Conservation (phyloP, 495 filamentous ascomycete genomes). For the Penicillium salamii region DNA sequence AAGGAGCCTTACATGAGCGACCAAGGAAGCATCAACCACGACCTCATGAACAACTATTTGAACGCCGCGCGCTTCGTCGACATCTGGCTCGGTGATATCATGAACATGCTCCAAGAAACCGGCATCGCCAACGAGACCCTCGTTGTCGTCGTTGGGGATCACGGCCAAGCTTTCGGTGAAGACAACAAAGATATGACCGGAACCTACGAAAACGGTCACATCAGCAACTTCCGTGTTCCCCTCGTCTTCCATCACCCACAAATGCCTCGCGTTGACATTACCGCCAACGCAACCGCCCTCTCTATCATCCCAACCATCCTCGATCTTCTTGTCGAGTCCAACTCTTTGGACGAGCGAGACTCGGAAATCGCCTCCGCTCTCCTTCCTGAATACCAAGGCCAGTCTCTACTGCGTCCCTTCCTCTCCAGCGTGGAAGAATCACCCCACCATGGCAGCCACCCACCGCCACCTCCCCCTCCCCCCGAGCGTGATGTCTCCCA, state of each 20-base stretch:
- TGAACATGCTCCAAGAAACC: constrained; percentile 45
- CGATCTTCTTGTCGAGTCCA: constrained; percentile 41
- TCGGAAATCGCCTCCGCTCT: constrained; percentile 33
- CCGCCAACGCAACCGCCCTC: constrained; percentile 40
- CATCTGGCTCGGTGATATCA: constrained; percentile 43
- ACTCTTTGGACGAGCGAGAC: constrained; percentile 34
- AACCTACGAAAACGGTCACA: constrained; percentile 45
- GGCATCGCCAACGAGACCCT: constrained; percentile 49
- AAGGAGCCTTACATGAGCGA: constrained; percentile 33
- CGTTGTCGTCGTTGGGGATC: constrained; percentile 48
- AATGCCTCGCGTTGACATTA: constrained; percentile 38
- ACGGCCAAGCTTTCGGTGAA: constrained; percentile 41
- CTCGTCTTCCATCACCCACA: constrained; percentile 43
- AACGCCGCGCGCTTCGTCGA: constrained; percentile 44
- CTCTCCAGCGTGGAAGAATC: constrained; percentile 10
- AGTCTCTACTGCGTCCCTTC: constrained; percentile 35
- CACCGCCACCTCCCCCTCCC: not conserved
- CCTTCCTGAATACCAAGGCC: constrained; percentile 35
- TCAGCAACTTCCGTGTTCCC: constrained; percentile 45
- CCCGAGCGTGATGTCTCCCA: not conserved
- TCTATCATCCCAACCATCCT: constrained; percentile 46
- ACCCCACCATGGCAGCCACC: not conserved
- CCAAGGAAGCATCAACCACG: constrained; percentile 26
- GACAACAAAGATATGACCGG: constrained; percentile 34
- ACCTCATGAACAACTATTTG: constrained; percentile 38